Evolutionary conservation across 306 rosid species (phyloP).

Genomic region (Acacia melanoxylon): DNA sequence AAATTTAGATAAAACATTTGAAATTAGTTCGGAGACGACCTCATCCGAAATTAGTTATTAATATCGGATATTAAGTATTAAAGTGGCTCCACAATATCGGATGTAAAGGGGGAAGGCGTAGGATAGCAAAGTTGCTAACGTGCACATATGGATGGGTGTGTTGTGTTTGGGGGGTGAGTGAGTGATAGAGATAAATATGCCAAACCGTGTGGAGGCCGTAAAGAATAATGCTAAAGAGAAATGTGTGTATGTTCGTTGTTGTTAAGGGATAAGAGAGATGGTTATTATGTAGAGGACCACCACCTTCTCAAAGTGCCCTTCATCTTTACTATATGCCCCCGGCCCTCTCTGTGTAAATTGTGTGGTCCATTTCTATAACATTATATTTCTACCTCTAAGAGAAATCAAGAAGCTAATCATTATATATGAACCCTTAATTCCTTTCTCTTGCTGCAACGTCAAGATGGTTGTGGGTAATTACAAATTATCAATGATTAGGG

Average conservation of each 20-base stretch:
- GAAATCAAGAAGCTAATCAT: constrained; percentile 8
- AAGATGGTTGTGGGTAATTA: background rate
- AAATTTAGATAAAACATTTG: too few relatives aligned
- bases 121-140: background rate
- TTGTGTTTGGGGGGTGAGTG: background rate
- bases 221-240: constrained; percentile 37
- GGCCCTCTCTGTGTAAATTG: constrained; percentile 18
- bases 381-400: too few relatives aligned
- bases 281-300: constrained; percentile 56
- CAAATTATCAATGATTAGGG: constrained; percentile 15
- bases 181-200: background rate
- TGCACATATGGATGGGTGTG: background rate
- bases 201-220: background rate
- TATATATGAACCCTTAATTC: background rate
- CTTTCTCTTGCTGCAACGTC: background rate
- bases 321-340: constrained; percentile 36
- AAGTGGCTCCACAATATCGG: too few relatives aligned
- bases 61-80: too few relatives aligned
- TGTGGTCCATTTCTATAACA: constrained; percentile 61
- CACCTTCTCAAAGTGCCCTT: constrained; percentile 43
- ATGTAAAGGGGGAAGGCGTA: too few relatives aligned
- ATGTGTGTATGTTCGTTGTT: constrained; percentile 17
- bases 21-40: too few relatives aligned
- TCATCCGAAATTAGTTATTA: too few relatives aligned
- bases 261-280: constrained; percentile 36